Base-by-base conservation (phyloP, 2,329 filamentous ascomycete species). In the Botrytis fragariae region DNA sequence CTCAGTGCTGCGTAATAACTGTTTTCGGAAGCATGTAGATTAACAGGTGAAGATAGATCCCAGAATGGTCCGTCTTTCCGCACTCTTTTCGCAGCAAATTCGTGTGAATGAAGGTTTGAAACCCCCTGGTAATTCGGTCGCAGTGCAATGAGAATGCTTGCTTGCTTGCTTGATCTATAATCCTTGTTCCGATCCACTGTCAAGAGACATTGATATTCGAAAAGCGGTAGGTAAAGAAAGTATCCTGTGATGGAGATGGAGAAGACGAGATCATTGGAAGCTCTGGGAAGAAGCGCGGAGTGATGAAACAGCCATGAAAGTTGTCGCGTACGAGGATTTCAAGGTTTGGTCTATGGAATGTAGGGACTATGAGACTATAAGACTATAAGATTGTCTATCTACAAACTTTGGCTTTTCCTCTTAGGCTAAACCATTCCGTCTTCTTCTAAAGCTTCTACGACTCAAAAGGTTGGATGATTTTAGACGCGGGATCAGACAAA, bases 281-380 rank as follows among this genome's bases (percentile, higher is more conserved):
- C 32, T 7, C 22, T 35, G 45, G 25, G 44, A 57, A 32, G 48
- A 68, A 68, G 65, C 35, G 48, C 25, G 35, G 35, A 57, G 65
- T 57, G 57, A 39, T 71, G 69, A 71, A 71, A 71, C 69, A 39
- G 61, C 39, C 42, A 35, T 70, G 54, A 59, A 32, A 39, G 67
- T 69, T 29, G 25, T 70, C 54, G 68, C 29, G 68, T 70, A 8
- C 42, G 51, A 62, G 42, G 37, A 62, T 37, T 63, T 62, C 69
- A 62, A 63, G 68, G 39, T 39, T 65, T 35, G 62, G 22, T 65
- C 48, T 39, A 63, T 71, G 69, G 69, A 71, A 71, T 71, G 69
- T 71, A 68, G 45, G 45, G 45, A 54, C 45, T 39, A 54, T 39
- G 64, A 39, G 64, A 67, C 32, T 67, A 39, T 39, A 35, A 32